phyloP scores from a whole-genome alignment of 192 early-diverging fungal species.

The Linderina pennispora region DNA sequence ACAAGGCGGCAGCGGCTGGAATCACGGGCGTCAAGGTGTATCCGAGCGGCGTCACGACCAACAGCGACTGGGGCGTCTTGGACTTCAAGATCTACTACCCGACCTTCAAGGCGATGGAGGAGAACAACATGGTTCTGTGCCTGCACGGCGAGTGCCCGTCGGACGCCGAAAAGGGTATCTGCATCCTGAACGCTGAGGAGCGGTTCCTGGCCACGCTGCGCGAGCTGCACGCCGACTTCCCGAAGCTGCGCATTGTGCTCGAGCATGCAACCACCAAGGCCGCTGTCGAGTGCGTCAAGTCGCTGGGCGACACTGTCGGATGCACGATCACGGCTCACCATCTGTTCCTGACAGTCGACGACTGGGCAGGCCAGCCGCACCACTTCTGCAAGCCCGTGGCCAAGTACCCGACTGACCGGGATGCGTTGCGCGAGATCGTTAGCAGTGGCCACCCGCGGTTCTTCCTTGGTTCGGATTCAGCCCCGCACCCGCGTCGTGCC shows the following conservation, averaged over 20 bases:
- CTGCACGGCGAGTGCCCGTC: constrained; percentile 94
- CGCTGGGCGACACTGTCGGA: constrained; percentile 83
- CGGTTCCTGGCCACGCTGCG: constrained; percentile 80
- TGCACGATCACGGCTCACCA: constrained; percentile 97
- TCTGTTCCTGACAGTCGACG: constrained; percentile 83
- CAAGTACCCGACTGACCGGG: constrained; percentile 87
- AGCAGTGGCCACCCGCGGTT: constrained; percentile 88
- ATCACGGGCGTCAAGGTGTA: constrained; percentile 90
- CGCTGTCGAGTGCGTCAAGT: constrained; percentile 88
- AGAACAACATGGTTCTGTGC: constrained; percentile 88
- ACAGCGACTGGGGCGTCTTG: constrained; percentile 90
- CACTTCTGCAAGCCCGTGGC: constrained; percentile 99
- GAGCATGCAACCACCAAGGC: constrained; percentile 96
- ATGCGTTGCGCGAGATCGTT: constrained; percentile 77
- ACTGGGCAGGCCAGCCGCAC: constrained; percentile 97
- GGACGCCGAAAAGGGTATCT: constrained; percentile 77
- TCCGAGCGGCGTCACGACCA: constrained; percentile 95
- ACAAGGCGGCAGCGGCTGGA: constrained; percentile 75
- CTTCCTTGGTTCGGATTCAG: constrained; percentile 96
- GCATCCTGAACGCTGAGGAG: constrained; percentile 95
- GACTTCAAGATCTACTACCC: constrained; percentile 70
- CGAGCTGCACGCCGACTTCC: constrained; percentile 84
- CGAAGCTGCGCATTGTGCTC: constrained; percentile 88
- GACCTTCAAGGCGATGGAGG: constrained; percentile 94
- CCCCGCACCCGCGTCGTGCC: constrained; percentile 81